phyloP scores from a whole-genome alignment of 257 asterid genomes.

The Leptodermis oblonga region DNA sequence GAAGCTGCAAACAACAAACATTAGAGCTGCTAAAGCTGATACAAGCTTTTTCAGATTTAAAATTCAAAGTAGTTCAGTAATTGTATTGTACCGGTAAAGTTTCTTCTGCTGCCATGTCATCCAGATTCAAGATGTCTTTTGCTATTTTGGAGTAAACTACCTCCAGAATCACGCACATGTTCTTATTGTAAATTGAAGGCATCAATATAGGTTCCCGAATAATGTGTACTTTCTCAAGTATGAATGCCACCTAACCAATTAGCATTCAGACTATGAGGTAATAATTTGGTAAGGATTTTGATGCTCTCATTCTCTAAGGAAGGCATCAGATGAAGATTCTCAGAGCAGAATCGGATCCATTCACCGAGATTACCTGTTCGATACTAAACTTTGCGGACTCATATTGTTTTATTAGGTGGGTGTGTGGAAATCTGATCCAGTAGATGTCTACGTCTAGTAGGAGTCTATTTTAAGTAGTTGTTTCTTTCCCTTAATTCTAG shows the following conservation, averaged over 20 bases:
- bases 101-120: slow-evolving; percentile 98
- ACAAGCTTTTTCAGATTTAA: not conserved
- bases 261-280: slow-evolving; percentile 11
- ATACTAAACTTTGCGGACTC: slow-evolving; percentile 91
- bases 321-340: not conserved
- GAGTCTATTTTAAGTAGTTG: too few species aligned
- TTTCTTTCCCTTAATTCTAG: too few species aligned
- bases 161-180: slow-evolving; percentile 66
- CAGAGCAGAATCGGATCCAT: slow-evolving; percentile 9
- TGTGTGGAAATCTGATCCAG: too few species aligned
- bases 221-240: slow-evolving; percentile 93
- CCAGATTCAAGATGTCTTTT: slow-evolving; percentile 72
- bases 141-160: slow-evolving; percentile 66
- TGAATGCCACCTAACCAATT: slow-evolving; percentile 76
- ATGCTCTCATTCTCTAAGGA: not conserved
- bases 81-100: slow-evolving; percentile 73
- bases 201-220: slow-evolving; percentile 82
- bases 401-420: slow-evolving; percentile 71
- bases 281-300: not conserved
- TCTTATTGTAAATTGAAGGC: slow-evolving; percentile 69
- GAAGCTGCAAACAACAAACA: slow-evolving; percentile 52
- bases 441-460: too few species aligned
- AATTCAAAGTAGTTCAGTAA: not conserved
- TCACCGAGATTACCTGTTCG: slow-evolving; percentile 59
- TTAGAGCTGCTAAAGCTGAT: slow-evolving; percentile 17